Evolutionary conservation across 1,139 yeast species (phyloP).

Genomic region (Sugiyamaella xylanicola): DNA sequence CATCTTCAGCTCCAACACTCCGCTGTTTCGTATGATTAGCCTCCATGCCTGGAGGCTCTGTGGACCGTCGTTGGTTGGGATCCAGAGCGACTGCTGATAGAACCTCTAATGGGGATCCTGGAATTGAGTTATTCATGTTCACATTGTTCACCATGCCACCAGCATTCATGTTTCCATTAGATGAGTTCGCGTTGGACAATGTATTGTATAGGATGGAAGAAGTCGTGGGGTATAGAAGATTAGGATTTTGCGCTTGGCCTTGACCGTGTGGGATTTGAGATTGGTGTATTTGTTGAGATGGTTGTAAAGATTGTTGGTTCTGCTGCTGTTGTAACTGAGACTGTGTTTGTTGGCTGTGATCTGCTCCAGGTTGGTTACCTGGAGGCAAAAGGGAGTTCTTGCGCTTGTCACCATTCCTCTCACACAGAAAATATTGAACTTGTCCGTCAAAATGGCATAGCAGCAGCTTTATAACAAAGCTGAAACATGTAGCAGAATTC

Average conservation of each 20-base stretch:
- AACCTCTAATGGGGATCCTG: constrained; percentile 40
- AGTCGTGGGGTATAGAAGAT: neutral
- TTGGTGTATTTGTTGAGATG: neutral
- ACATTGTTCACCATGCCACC: constrained; percentile 9
- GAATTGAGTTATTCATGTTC: constrained; percentile 18
- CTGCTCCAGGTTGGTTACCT: neutral
- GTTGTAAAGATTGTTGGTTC: constrained; percentile 4
- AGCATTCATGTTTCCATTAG: constrained; percentile 3
- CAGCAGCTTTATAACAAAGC: constrained; percentile 36
- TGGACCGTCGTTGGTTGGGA: constrained; percentile 21
- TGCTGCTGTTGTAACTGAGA: constrained; percentile 8
- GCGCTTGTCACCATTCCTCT: constrained; percentile 5
- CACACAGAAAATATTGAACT: constrained; percentile 25
- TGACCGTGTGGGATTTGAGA: neutral
- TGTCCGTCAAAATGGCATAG: constrained; percentile 38
- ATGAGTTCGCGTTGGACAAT: constrained; percentile 1
- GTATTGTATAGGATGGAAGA: neutral
- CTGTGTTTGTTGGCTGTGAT: no score
- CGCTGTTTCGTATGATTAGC: neutral
- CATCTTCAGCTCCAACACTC: constrained; percentile 20
- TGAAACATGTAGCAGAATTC: constrained; percentile 33
- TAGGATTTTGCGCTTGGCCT: neutral
- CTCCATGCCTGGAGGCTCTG: constrained; percentile 3
- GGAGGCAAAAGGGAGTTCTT: neutral
- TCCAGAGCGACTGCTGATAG: constrained; percentile 35